Conservation (phyloP, 2,329 filamentous ascomycete genomes). For the Cercospora sp. region DNA sequence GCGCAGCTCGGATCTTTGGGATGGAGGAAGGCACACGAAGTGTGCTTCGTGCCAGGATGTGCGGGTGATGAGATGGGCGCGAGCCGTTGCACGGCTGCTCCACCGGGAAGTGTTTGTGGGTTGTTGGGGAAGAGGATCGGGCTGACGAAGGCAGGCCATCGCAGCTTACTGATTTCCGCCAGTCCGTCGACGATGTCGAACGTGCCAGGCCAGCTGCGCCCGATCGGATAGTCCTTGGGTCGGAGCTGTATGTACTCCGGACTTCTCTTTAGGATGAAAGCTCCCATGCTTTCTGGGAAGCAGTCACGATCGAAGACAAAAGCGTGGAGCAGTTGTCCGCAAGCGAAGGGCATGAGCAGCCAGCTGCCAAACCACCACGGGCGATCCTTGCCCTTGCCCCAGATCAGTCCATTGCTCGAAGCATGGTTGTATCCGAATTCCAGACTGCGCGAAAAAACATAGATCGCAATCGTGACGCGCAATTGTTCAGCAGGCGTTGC, state of each 20-base stretch:
- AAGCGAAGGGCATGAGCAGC: constrained; percentile 53
- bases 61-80: constrained; percentile 78
- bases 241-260: constrained; percentile 74
- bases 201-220: constrained; percentile 71
- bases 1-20: constrained; percentile 84
- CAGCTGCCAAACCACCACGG: constrained; percentile 64
- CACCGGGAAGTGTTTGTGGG: constrained; percentile 53
- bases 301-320: constrained; percentile 55
- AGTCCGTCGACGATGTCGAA: constrained; percentile 79
- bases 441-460: constrained; percentile 74
- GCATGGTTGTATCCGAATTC: constrained; percentile 85
- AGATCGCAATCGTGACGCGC: constrained; percentile 78
- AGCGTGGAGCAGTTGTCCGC: constrained; percentile 52
- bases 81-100: constrained; percentile 63
- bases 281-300: constrained; percentile 58
- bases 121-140: constrained; percentile 80
- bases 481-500: constrained; percentile 71
- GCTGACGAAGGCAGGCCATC: constrained; percentile 85
- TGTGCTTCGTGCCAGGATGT: constrained; percentile 79
- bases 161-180: constrained; percentile 74
- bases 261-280: constrained; percentile 69
- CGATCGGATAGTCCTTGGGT: constrained; percentile 69
- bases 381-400: constrained; percentile 48
- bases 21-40: constrained; percentile 88
- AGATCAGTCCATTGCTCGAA: constrained; percentile 66